A percentile compares a stretch with the other conserved stretches of the same genome.
These are phyloP conservation scores for Vaccinium macrocarpon DNA, from an alignment of 148 eudicot species.

Conservation along the genomic window DNA sequence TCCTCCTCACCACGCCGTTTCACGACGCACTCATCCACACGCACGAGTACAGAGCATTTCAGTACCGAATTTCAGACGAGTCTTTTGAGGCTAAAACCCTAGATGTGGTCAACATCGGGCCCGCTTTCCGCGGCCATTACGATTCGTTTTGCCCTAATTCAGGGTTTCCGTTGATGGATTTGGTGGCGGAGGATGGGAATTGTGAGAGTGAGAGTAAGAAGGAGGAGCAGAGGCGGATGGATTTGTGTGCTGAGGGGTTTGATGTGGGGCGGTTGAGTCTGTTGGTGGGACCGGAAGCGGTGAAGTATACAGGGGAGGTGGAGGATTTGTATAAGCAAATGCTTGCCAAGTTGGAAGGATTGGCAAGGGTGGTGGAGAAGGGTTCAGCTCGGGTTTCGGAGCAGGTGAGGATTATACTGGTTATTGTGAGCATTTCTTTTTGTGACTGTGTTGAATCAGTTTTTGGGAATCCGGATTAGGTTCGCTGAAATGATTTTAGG, in stretches of 20 bases:
- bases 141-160: constrained; percentile 53
- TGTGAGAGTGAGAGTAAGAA: constrained; percentile 28
- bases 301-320: constrained; percentile 42
- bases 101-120: constrained; percentile 68
- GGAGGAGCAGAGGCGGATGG: constrained; percentile 47
- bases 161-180: constrained; percentile 40
- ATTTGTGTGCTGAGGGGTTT: constrained; percentile 48
- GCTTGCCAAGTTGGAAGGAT: constrained; percentile 62
- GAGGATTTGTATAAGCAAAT: constrained; percentile 80
- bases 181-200: constrained; percentile 46
- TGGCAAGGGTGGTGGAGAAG: constrained; percentile 58
- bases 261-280: constrained; percentile 48
- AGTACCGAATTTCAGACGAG: constrained; percentile 23
- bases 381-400: constrained; percentile 65
- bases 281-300: constrained; percentile 60
- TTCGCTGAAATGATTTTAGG: background rate
- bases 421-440: background rate
- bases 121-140: constrained; percentile 71
- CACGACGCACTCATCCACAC: constrained; percentile 65
- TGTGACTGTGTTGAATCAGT: background rate
- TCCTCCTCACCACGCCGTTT: constrained; percentile 65
- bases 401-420: constrained; percentile 45
- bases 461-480: background rate
- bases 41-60: constrained; percentile 58
- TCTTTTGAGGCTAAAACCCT: constrained; percentile 44